Conservation (phyloP, 2,329 filamentous ascomycete species). For the Fusarium begoniae region DNA sequence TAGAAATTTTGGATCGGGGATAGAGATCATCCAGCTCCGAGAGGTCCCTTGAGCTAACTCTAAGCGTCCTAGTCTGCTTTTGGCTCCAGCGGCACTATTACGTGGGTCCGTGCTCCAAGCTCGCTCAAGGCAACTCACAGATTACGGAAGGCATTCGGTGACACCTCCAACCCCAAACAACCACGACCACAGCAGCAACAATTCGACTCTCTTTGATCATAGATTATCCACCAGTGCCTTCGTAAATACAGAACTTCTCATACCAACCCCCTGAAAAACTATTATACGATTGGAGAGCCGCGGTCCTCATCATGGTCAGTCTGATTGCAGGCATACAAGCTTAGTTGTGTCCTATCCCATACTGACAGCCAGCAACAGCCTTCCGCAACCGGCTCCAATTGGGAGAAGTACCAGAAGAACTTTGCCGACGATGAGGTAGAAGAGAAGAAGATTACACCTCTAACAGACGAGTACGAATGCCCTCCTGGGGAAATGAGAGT, state of each 20-base stretch:
- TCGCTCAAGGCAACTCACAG: conserved; percentile 53
- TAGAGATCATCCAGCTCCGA: conserved; percentile 53
- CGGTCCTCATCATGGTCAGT: conserved; percentile 56
- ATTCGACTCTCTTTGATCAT: conserved; percentile 17
- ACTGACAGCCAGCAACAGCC: conserved; percentile 67
- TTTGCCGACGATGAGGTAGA: conserved; percentile 96
- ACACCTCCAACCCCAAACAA: conserved; percentile 46
- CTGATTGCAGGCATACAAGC: conserved; percentile 8
- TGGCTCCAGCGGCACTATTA: not conserved
- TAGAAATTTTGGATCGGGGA: conserved; percentile 54
- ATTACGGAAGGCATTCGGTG: conserved; percentile 53
- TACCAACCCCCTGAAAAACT: not conserved
- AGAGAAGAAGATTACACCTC: conserved; percentile 99
- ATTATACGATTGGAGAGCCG: conserved; percentile 30
- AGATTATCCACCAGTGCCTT: conserved; percentile 1
- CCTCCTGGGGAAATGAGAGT: not conserved
- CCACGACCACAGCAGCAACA: conserved; percentile 34
- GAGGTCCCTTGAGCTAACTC: conserved; percentile 37
- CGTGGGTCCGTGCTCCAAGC: conserved; percentile 47
- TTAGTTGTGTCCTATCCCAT: conserved; percentile 10
- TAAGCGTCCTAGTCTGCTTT: conserved; percentile 36
- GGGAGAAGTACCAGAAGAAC: conserved; percentile 99
- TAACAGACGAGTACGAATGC: conserved; percentile 87
- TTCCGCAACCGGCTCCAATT: conserved; percentile 91
- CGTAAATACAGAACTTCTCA: not conserved